Evolutionary conservation across 306 rosid species (phyloP), one percentile per base, ranked within the genome.

Genomic region (Casuarina cunninghamiana): DNA sequence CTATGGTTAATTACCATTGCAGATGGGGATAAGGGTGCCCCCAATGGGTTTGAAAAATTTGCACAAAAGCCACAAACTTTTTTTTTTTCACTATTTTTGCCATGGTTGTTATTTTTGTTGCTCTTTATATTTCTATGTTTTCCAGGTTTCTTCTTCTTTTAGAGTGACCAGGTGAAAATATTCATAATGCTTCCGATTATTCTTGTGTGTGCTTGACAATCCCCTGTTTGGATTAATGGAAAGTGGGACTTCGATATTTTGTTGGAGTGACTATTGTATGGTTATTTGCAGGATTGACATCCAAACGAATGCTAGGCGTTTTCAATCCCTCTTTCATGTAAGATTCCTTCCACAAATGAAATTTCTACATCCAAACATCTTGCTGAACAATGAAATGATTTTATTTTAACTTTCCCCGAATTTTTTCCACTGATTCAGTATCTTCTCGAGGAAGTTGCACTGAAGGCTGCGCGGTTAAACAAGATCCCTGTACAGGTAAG

Each of bases 401-500:
- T 37, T 61, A 69, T 75, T 10, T 70, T 80, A 54, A 21, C 72
- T 60, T 80, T 71, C 51, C 71, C 54, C 72, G 72, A 63, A 41
- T 54, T 71, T 73, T 55, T 71, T 42, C 74, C 77, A 72, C 71
- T 81, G 77, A 60, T 77, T 74, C 93, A 96, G 98, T 96, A 96
- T 83, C 98, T 96, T 78, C 85, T 93, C 75, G 91, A 88, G 83
- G 99, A 93, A 80, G 99, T 96, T 84, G 90, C 95, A 44, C 85
- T 93, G 89, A 83, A 89, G 81, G 86, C 93, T 16, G 45, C 75
- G 39, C 85, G 85, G 79, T 75, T 93, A 87, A 93, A 86, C 74
- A 90, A 91, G 84, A 84, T 88, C 61, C 90, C 87, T 45, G 69
- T 82, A 54, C 92, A 88, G 90, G 92, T 88, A 74, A 72, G 86